Evolutionary conservation across 352 stramenopile genomes (phyloP).

Genomic region (Globisporangium heterothallicum): DNA sequence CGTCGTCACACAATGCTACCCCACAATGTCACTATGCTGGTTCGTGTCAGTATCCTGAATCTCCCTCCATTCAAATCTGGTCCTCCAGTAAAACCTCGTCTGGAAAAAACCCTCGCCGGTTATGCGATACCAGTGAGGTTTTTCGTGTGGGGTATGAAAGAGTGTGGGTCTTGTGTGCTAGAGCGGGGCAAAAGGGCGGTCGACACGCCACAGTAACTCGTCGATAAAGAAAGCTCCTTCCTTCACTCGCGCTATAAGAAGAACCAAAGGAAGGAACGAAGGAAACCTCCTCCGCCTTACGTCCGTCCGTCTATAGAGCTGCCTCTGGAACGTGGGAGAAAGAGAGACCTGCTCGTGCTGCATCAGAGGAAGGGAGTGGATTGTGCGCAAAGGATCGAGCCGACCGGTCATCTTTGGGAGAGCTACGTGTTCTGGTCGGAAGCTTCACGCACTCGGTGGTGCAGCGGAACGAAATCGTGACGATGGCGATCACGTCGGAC

Average conservation of each 20-base stretch:
- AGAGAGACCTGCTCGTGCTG: background rate
- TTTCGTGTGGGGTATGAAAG: slow-evolving; percentile 1
- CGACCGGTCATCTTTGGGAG: no score
- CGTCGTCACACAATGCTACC: background rate
- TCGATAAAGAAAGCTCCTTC: slow-evolving; percentile 7
- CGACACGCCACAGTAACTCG: slow-evolving; percentile 4
- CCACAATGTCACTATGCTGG: background rate
- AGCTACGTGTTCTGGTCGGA: background rate
- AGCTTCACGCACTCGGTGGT: background rate
- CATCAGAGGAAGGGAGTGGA: background rate
- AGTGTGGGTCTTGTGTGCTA: background rate
- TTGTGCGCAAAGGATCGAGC: no score
- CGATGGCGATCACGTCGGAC: slow-evolving; percentile 91
- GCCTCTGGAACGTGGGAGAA: background rate
- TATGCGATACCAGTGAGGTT: slow-evolving; percentile 1
- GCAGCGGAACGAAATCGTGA: background rate
- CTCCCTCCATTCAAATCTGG: slow-evolving; percentile 1
- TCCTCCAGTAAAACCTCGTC: background rate
- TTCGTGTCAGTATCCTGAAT: background rate
- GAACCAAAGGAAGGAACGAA: background rate
- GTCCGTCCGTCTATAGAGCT: background rate
- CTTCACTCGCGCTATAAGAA: slow-evolving; percentile 3
- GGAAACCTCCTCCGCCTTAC: slow-evolving; percentile 8
- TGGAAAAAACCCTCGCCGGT: background rate
- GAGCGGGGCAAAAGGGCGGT: slow-evolving; percentile 8